Evolutionary conservation across 2,329 filamentous ascomycete species (phyloP).

Genomic region (Ceratocystis smalleyi): DNA sequence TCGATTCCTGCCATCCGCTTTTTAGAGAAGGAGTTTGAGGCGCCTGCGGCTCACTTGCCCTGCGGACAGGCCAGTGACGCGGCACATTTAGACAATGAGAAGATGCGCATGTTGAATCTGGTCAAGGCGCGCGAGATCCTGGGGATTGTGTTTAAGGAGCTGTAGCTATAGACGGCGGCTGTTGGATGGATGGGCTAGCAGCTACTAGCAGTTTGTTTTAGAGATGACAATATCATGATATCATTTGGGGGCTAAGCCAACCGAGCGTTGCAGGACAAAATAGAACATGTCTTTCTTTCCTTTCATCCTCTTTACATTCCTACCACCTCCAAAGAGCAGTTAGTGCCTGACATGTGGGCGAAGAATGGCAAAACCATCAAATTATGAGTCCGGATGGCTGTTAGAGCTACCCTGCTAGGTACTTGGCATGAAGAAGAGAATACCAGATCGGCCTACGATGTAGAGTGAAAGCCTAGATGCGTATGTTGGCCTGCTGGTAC

Average conservation of each 20-base stretch:
- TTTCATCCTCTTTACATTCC: background rate
- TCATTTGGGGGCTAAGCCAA: background rate
- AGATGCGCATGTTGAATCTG: constrained; percentile 74
- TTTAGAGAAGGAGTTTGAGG: constrained; percentile 81
- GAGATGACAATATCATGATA: background rate
- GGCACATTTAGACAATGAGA: constrained; percentile 88
- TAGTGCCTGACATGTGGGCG: too few species aligned
- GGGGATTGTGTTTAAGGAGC: constrained; percentile 60
- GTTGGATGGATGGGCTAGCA: background rate
- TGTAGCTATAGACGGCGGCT: constrained; percentile 37
- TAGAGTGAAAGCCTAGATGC: too few species aligned
- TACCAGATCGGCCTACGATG: too few species aligned
- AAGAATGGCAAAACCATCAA: too few species aligned
- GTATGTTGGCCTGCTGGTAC: too few species aligned
- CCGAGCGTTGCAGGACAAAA: background rate
- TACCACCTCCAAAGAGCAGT: too few species aligned
- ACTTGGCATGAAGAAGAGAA: too few species aligned
- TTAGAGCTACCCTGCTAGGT: too few species aligned
- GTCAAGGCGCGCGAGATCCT: constrained; percentile 89
- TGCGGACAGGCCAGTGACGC: constrained; percentile 90
- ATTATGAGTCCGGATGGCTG: too few species aligned
- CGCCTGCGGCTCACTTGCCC: constrained; percentile 80
- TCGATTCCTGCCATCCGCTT: constrained; percentile 91
- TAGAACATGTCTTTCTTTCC: background rate
- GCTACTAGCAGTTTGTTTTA: background rate